Percentiles rank a stretch among this genome's conserved stretches.
phyloP scores from a whole-genome alignment of 805 yeast genomes.

The Saccharomycopsis lassenensis region DNA sequence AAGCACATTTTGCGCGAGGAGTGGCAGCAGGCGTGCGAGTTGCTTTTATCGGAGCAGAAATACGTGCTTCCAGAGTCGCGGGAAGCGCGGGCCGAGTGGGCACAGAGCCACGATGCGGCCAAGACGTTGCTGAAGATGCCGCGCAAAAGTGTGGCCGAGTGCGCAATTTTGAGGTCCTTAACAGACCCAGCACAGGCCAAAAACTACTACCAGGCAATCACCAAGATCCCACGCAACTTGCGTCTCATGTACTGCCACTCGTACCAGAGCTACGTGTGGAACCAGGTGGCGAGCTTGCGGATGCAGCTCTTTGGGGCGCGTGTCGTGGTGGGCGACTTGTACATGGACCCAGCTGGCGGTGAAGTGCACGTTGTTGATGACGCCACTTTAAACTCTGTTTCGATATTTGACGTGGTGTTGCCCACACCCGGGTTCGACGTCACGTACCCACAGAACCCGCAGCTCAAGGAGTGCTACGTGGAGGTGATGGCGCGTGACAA shows the following conservation, averaged over 20 bases:
- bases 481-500: constrained; percentile 71
- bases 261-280: constrained; percentile 95
- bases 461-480: constrained; percentile 49
- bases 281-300: constrained; percentile 69
- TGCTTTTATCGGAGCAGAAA: constrained; percentile 78
- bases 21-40: constrained; percentile 71
- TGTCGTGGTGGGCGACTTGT: constrained; percentile 75
- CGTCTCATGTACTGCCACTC: constrained; percentile 96
- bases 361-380: constrained; percentile 70
- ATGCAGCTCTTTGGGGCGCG: constrained; percentile 56
- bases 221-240: constrained; percentile 85
- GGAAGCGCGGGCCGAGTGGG: constrained; percentile 79
- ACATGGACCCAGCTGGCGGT: constrained; percentile 47
- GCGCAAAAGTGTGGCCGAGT: constrained; percentile 76
- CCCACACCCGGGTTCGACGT: constrained; percentile 98
- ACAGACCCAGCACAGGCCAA: constrained; percentile 38
- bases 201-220: constrained; percentile 60
- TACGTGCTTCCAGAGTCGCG: constrained; percentile 71
- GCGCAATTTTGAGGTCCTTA: constrained; percentile 53
- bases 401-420: constrained; percentile 75
- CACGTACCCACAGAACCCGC: constrained; percentile 64
- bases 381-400: constrained; percentile 40
- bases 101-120: constrained; percentile 53
- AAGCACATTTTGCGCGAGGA: constrained; percentile 55
- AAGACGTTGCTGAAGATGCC: constrained; percentile 73